Evolutionary conservation across 345 rosid species (phyloP).

Genomic region (Pseudoturritis turrita): DNA sequence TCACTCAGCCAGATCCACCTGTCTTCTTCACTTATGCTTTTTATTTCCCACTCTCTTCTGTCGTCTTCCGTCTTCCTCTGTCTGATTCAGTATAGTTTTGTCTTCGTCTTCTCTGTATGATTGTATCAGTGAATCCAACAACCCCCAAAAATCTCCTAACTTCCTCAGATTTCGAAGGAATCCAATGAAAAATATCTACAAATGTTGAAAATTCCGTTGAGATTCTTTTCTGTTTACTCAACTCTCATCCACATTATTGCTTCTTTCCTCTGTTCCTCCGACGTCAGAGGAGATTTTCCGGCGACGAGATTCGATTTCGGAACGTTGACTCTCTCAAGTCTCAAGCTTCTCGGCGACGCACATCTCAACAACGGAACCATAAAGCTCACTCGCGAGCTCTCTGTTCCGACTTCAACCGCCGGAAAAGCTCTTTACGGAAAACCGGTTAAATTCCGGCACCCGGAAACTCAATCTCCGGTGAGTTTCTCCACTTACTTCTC

Average conservation of each 20-base stretch:
- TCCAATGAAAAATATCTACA: constrained; percentile 24
- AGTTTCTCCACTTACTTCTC: constrained; percentile 91
- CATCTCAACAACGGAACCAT: constrained; percentile 76
- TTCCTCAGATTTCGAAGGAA: constrained; percentile 31
- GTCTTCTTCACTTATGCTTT: constrained; percentile 48
- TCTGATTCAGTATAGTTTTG: constrained; percentile 23
- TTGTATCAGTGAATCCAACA: constrained; percentile 30
- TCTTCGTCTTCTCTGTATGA: constrained; percentile 22
- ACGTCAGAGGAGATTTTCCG: constrained; percentile 18
- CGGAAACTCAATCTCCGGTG: constrained; percentile 42
- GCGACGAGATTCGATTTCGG: constrained; percentile 74
- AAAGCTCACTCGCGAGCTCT: constrained; percentile 76
- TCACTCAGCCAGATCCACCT: constrained; percentile 42
- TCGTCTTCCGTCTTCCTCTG: constrained; percentile 18
- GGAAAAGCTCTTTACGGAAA: constrained; percentile 73
- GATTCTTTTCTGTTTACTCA: constrained; percentile 15
- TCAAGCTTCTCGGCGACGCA: constrained; percentile 87
- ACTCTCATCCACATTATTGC: constrained; percentile 23
- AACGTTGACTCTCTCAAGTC: constrained; percentile 59
- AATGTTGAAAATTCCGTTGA: constrained; percentile 39
- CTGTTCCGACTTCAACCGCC: constrained; percentile 80
- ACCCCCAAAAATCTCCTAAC: background rate
- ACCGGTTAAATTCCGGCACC: constrained; percentile 69
- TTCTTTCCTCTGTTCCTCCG: constrained; percentile 38
- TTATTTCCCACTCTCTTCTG: constrained; percentile 28